Base-by-base conservation (phyloP, 768 basidiomycete species). In the Infundibulicybe gibba region DNA sequence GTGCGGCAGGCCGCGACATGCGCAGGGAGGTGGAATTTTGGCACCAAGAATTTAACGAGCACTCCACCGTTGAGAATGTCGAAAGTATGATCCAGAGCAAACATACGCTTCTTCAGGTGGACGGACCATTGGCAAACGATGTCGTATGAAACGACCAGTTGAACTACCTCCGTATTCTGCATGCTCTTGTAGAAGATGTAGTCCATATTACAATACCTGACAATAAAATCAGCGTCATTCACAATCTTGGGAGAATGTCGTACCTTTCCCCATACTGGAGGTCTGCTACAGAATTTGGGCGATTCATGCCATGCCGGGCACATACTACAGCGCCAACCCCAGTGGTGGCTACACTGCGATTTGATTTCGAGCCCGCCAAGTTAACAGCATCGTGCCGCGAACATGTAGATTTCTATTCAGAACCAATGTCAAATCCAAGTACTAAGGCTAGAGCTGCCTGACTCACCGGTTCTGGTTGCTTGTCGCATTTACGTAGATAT, bases 231-330 rank as follows among this genome's bases (percentile, higher is more conserved):
- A 40, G 15, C 20, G 16, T 9, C 16, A 15, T 14, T 13, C 21
- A 15, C 9, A 17, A 16, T 13, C 32, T 41, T 30, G 6, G 40
- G 48, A 1, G 20, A 41, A 15, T 16, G 40, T 46, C 55, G 3
- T 54, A 66, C 68, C 59, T 37, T 57, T 71, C 65, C 0, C 68
- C 66, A 5, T 55, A 48, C 38, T 67, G 64, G 2, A 68, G 51
- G 49, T 66, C 61, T 1, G 58, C 64, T 11, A 65, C 51, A 3
- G 54, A 52, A 16, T 40, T 48, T 3, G 64, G 61, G 0, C 54
- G 50, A 9, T 62, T 58, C 53, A 66, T 54, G 15, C 66, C 57
- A 44, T 68, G 66, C 1, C 60, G 56, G 0, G 58, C 44, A 32
- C 69, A 69, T 21, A 52, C 53, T n/a, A 59, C 57, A 2, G 54